A percentile compares a stretch with the other conserved stretches of the same genome.
Evolutionary conservation across 768 basidiomycete species (phyloP).

Genomic region (Chlorophyllum brunneum): DNA sequence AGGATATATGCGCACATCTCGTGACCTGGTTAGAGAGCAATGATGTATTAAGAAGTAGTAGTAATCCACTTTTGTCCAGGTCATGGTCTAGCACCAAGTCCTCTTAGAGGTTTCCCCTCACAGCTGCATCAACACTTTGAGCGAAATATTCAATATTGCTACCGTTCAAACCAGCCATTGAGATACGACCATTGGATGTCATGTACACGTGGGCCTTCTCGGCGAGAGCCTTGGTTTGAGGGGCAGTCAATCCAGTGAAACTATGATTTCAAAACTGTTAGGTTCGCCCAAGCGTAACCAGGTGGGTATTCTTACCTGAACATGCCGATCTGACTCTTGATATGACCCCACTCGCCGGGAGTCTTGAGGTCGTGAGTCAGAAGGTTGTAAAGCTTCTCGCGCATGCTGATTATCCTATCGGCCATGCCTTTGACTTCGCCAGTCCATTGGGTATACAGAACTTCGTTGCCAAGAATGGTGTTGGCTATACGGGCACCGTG

Average conservation of each 20-base stretch:
- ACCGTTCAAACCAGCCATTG: constrained; percentile 88
- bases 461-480: constrained; percentile 71
- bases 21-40: not conserved
- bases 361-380: constrained; percentile 79
- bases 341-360: constrained; percentile 93
- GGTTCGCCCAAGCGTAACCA: not conserved
- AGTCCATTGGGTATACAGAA: constrained; percentile 86
- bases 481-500: constrained; percentile 87
- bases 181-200: constrained; percentile 91
- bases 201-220: constrained; percentile 91
- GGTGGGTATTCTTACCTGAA: constrained; percentile 65
- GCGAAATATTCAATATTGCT: constrained; percentile 90
- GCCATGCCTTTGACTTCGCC: constrained; percentile 95
- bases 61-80: constrained; percentile 8
- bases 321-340: constrained; percentile 97
- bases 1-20: constrained; percentile 3
- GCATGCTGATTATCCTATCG: constrained; percentile 89
- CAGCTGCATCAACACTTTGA: constrained; percentile 77
- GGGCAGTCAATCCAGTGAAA: constrained; percentile 80
- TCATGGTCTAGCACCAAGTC: not conserved
- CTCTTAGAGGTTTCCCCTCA: constrained; percentile 69
- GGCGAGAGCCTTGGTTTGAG: constrained; percentile 79
- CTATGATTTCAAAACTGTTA: constrained; percentile 30
- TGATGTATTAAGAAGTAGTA: constrained; percentile 5
- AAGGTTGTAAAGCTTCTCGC: constrained; percentile 75